phyloP scores from a whole-genome alignment of 2,329 filamentous ascomycete genomes.

The Davidsoniella australis region DNA sequence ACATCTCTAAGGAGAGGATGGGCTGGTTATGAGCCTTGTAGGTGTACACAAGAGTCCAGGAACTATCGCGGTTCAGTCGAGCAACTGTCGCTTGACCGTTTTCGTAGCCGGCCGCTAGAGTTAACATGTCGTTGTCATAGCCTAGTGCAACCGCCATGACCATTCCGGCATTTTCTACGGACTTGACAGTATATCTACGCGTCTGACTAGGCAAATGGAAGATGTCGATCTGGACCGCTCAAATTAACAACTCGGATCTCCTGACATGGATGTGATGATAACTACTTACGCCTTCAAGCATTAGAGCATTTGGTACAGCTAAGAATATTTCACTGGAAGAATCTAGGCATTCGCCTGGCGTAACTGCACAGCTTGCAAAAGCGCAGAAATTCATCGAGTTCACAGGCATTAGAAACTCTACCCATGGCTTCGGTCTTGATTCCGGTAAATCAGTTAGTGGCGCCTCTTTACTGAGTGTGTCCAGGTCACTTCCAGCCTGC shows the following conservation, averaged over 20 bases:
- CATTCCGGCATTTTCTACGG: constrained; percentile 51
- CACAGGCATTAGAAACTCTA: constrained; percentile 68
- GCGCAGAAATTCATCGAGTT: constrained; percentile 94
- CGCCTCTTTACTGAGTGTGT: constrained; percentile 45
- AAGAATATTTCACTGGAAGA: constrained; percentile 37
- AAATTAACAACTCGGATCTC: not conserved
- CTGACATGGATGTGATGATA: not conserved
- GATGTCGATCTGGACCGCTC: constrained; percentile 47
- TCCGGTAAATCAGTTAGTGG: constrained; percentile 43
- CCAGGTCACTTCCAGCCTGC: constrained; percentile 42
- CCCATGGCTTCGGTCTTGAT: constrained; percentile 52
- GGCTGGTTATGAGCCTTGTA: constrained; percentile 61
- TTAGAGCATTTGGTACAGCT: constrained; percentile 64
- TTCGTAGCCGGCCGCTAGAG: constrained; percentile 67
- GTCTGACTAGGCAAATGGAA: constrained; percentile 62
- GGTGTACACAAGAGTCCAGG: constrained; percentile 41
- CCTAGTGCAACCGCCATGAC: constrained; percentile 65
- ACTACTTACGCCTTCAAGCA: constrained; percentile 46
- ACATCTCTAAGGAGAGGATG: constrained; percentile 54
- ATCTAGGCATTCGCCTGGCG: constrained; percentile 16
- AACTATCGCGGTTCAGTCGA: constrained; percentile 26
- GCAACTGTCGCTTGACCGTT: constrained; percentile 60
- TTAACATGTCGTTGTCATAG: constrained; percentile 31
- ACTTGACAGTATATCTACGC: constrained; percentile 42
- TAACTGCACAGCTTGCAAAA: constrained; percentile 45